Evolutionary conservation across 2,329 filamentous ascomycete genomes (phyloP).

Genomic region (Fusarium metavorans): DNA sequence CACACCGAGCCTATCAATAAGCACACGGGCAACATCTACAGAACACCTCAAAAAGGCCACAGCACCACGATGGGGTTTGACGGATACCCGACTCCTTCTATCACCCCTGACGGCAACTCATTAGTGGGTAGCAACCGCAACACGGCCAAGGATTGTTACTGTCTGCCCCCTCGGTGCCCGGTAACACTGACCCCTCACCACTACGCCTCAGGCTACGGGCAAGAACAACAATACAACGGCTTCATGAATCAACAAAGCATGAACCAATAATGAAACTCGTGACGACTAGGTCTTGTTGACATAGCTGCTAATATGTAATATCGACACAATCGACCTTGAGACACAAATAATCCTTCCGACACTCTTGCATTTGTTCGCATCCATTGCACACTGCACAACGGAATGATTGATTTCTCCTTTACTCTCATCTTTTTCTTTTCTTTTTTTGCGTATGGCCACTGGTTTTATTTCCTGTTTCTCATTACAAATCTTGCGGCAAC

Average conservation of each 20-base stretch:
- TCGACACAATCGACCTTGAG: background rate
- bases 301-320: background rate
- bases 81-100: constrained; percentile 86
- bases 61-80: constrained; percentile 72
- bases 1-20: constrained; percentile 65
- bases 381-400: constrained; percentile 47
- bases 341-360: constrained; percentile 21
- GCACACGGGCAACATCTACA: constrained; percentile 70
- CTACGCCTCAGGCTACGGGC: constrained; percentile 49
- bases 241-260: constrained; percentile 58
- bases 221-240: constrained; percentile 48
- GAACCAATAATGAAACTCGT: constrained; percentile 55
- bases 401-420: constrained; percentile 48
- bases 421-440: constrained; percentile 47
- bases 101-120: constrained; percentile 79
- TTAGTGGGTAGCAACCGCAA: constrained; percentile 60
- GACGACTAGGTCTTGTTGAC: constrained; percentile 11
- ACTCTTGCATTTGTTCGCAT: constrained; percentile 43
- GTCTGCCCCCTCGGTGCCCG: constrained; percentile 67
- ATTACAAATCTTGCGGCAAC: no score
- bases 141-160: constrained; percentile 61
- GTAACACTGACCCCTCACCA: constrained; percentile 71
- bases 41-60: constrained; percentile 82
- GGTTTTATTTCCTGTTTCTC: no score
- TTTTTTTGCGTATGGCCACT: constrained; percentile 59